Percentiles rank a stretch among this genome's conserved stretches.
These are phyloP conservation scores for Yamadazyma kanchanaburiensis DNA, from an alignment of 1,139 yeast species.

Conservation along the genomic window DNA sequence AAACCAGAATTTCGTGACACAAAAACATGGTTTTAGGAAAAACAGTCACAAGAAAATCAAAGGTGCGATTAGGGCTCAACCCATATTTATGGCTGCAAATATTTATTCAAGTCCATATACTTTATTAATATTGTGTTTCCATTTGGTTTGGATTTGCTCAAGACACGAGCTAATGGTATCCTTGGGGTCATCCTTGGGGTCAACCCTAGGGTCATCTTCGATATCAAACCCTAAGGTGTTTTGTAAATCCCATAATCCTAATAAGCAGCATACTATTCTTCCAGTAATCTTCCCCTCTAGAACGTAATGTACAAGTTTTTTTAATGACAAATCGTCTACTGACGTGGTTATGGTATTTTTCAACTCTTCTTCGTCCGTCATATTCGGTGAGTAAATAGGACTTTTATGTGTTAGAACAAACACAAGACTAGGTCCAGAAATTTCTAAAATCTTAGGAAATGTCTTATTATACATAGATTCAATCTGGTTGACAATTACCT, in stretches of 20 bases:
- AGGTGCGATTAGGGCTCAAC: too few species aligned
- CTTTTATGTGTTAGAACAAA: conserved; percentile 18
- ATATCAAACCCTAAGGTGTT: conserved; percentile 11
- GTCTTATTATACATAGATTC: too few species aligned
- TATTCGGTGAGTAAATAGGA: conserved; percentile 12
- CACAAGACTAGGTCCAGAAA: conserved; percentile 10
- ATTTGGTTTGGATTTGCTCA: conserved; percentile 6
- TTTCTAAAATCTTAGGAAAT: neutral
- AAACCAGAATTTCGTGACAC: conserved; percentile 3
- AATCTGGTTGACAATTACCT: too few species aligned
- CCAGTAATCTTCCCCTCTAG: conserved; percentile 21
- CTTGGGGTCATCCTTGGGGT: neutral
- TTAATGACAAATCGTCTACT: conserved; percentile 8
- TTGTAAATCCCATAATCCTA: conserved; percentile 33
- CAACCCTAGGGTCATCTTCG: neutral
- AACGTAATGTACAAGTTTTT: conserved; percentile 15
- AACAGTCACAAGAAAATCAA: conserved; percentile 6
- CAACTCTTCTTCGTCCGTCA: conserved; percentile 1
- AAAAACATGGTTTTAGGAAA: too few species aligned
- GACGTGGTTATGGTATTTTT: conserved; percentile 2
- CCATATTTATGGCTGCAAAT: conserved; percentile 4
- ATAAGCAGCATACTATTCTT: conserved; percentile 26
- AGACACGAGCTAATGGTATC: conserved; percentile 4
- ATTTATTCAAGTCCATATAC: conserved; percentile 23
- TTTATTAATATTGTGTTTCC: conserved; percentile 19